Evolutionary conservation across 768 basidiomycete genomes (phyloP), one percentile per base, ranked within the genome.

Genomic region (Russula ochroleuca): DNA sequence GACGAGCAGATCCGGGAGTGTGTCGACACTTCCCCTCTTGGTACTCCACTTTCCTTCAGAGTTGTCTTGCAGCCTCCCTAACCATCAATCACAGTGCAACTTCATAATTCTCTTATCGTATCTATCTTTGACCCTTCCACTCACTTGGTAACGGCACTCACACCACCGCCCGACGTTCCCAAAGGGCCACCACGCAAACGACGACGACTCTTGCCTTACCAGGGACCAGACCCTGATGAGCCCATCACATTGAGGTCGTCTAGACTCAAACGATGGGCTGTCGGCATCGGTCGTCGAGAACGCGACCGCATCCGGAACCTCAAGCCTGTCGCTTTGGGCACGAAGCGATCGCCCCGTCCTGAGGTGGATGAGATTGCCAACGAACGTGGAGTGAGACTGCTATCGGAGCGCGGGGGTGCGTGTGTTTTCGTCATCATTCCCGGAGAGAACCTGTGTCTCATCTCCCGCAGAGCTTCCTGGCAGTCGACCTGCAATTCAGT

Each of bases 71-170:
- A 67, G n/a, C 35, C 57, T 55, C 15, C n/a, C 62, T 53, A 37
- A 63, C 25, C 41, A 21, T 31, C 23, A 13, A 21, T 31, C 38
- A 5, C 56, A 87, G 87, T 91, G 33, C 89, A 90, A 73, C 76
- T 92, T 2, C 91, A 93, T 71, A 93, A 93, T 73, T 85, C 90
- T 13, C 79, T 93, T 37, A 85, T 93, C 40, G 91, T 92, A 35
- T 90, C 90, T 2, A 74, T 93, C 17, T 90, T 92, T 66, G 90
- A 90, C 73, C 87, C 87, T 25, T 88, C 89, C 1, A 83, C 84
- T 0, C 83, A 87, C 68, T 84, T 86, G 68, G 81, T 87, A 47
- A 83, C 83, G 1, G 85, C 84, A 2, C 81, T 83, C 0, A 85
- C 88, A 0, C 83, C 86, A 9, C 86, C 88, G 1, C 80, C 81